These are phyloP conservation scores for Dothidotthia symphoricarpi DNA, from an alignment of 2,329 filamentous ascomycete genomes.

Conservation along the genomic window DNA sequence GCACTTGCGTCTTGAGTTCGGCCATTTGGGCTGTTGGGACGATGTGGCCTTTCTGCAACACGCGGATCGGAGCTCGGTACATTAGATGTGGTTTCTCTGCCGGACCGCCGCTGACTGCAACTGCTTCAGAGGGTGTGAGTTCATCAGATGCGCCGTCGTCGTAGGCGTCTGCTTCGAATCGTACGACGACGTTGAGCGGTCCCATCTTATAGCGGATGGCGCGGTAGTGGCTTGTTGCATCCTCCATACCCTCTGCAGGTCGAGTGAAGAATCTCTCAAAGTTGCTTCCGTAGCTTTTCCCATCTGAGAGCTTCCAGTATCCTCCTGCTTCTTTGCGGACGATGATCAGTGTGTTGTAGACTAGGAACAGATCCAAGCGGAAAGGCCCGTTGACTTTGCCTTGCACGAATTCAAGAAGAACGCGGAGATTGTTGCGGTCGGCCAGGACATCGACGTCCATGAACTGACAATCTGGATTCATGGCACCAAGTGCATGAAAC, in stretches of 20 bases:
- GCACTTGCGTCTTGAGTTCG: conserved; percentile 26
- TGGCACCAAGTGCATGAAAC: conserved; percentile 24
- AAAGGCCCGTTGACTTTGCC: conserved; percentile 26
- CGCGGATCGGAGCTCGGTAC: conserved; percentile 17
- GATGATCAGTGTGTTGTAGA: conserved; percentile 27
- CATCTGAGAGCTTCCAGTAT: conserved; percentile 22
- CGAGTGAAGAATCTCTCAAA: conserved; percentile 31
- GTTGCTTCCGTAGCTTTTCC: conserved; percentile 20
- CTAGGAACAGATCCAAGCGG: conserved; percentile 23
- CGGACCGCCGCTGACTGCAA: conserved; percentile 14
- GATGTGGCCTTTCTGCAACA: conserved; percentile 26
- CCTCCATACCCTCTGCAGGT: conserved; percentile 19
- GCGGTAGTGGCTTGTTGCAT: conserved; percentile 32
- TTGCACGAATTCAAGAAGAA: conserved; percentile 25
- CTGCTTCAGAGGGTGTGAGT: conserved; percentile 8
- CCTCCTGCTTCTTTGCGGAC: conserved; percentile 22
- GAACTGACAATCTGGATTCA: conserved; percentile 24
- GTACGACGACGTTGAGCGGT: conserved; percentile 22
- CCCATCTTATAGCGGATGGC: conserved; percentile 31
- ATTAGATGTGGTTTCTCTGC: conserved; percentile 13
- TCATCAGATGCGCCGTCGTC: conserved; percentile 17
- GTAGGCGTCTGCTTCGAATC: conserved; percentile 34
- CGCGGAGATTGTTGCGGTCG: conserved; percentile 32
- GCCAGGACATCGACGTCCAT: conserved; percentile 26
- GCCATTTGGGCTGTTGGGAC: conserved; percentile 23